Evolutionary conservation across 73 alveolate genomes (phyloP).

Genomic region (Paramecium primaurelia): DNA sequence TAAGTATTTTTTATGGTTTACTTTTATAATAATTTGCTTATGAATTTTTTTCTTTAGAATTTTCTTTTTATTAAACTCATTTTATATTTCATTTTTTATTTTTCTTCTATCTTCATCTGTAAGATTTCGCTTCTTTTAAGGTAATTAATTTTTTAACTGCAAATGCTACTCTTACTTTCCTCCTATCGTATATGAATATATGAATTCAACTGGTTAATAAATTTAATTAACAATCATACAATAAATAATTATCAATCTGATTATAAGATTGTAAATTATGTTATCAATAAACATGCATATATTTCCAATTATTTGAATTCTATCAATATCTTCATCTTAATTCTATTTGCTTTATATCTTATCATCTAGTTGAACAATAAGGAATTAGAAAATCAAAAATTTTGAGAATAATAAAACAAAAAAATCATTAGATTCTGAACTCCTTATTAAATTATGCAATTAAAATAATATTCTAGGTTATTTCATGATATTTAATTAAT

Average conservation of each 20-base stretch:
- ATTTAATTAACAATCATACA: slow-evolving; percentile 20
- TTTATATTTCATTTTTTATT: background rate
- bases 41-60: background rate
- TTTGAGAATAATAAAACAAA: background rate
- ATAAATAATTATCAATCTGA: background rate
- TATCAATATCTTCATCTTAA: background rate
- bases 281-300: background rate
- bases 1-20: background rate
- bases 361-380: background rate
- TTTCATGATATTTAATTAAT: background rate
- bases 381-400: background rate
- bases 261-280: background rate
- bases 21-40: background rate
- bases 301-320: background rate
- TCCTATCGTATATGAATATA: slow-evolving; percentile 16
- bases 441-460: background rate
- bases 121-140: background rate
- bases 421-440: background rate
- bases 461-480: background rate
- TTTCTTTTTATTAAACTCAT: background rate
- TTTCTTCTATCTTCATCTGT: background rate
- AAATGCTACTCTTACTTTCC: background rate
- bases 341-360: background rate
- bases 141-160: background rate
- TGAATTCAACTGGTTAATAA: slow-evolving; percentile 35